Conservation (phyloP, 2,329 filamentous ascomycete genomes). For the Fusarium decemcellulare region DNA sequence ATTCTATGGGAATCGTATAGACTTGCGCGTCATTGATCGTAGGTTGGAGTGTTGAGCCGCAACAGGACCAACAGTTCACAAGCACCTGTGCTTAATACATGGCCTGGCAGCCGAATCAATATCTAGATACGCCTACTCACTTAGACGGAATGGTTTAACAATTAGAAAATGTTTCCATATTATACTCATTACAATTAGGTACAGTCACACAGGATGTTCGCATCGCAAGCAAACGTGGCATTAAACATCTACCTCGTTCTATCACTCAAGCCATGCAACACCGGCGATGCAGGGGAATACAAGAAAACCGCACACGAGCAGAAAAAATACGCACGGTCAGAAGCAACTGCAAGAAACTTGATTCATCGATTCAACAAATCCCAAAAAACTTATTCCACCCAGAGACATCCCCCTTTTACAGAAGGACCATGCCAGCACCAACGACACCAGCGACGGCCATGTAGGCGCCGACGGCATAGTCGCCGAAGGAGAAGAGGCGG, state of each 20-base stretch:
- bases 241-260: slow-evolving; percentile 48
- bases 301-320: slow-evolving; percentile 35
- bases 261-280: slow-evolving; percentile 47
- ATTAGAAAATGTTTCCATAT: too few species aligned
- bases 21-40: too few species aligned
- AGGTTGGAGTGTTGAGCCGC: too few species aligned
- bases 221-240: slow-evolving; percentile 42
- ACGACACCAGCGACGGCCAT: slow-evolving; percentile 65
- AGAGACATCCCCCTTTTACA: slow-evolving; percentile 58
- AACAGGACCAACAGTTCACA: not conserved
- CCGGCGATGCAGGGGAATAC: slow-evolving; percentile 47
- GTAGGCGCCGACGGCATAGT: slow-evolving; percentile 65
- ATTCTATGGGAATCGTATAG: too few species aligned
- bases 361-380: slow-evolving; percentile 29
- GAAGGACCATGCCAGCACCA: slow-evolving; percentile 67
- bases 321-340: slow-evolving; percentile 38
- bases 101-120: too few species aligned
- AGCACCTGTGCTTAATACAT: too few species aligned
- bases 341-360: slow-evolving; percentile 40
- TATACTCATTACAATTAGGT: not conserved
- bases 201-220: slow-evolving; percentile 9
- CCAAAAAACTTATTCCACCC: slow-evolving; percentile 23
- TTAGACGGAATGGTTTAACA: too few species aligned
- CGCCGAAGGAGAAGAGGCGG: slow-evolving; percentile 61
- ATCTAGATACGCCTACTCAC: too few species aligned